These are phyloP conservation scores for Lentinula aciculospora DNA, from an alignment of 768 basidiomycete genomes.

Conservation along the genomic window DNA sequence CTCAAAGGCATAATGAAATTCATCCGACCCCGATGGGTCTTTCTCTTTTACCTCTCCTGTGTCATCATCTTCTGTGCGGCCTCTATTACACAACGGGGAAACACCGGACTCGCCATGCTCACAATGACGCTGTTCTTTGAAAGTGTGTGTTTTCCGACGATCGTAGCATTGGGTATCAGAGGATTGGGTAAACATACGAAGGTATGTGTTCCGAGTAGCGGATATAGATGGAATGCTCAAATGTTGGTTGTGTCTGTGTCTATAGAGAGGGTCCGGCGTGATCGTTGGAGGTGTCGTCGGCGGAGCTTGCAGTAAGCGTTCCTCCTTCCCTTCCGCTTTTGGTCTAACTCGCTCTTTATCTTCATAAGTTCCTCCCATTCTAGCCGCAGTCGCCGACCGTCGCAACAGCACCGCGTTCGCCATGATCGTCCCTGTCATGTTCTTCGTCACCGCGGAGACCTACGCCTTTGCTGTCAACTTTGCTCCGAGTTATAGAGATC, in stretches of 20 bases:
- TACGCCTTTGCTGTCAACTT: slow-evolving; percentile 27
- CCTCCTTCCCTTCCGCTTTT: not conserved
- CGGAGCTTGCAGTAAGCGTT: slow-evolving; percentile 22
- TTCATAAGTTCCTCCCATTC: slow-evolving; percentile 25
- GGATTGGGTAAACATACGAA: slow-evolving; percentile 28
- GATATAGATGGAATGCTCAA: not conserved
- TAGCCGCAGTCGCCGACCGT: slow-evolving; percentile 23
- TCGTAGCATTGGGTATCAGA: slow-evolving; percentile 26
- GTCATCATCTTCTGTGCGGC: slow-evolving; percentile 24
- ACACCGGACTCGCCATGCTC: slow-evolving; percentile 24
- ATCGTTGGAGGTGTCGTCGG: slow-evolving; percentile 27
- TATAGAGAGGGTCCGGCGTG: slow-evolving; percentile 21
- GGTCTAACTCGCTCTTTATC: not conserved
- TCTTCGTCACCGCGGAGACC: slow-evolving; percentile 20
- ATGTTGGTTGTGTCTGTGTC: not conserved
- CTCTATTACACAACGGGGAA: slow-evolving; percentile 23
- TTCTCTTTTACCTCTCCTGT: slow-evolving; percentile 21
- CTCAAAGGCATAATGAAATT: slow-evolving; percentile 21
- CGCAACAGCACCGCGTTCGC: slow-evolving; percentile 26
- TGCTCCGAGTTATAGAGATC: slow-evolving; percentile 16
- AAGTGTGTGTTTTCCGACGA: slow-evolving; percentile 30
- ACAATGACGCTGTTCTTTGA: slow-evolving; percentile 28
- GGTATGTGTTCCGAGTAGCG: slow-evolving; percentile 6
- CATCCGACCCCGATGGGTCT: slow-evolving; percentile 22
- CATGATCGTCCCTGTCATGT: slow-evolving; percentile 27